These are phyloP conservation scores for Starmerella floricola DNA, from an alignment of 805 yeast genomes.

Conservation along the genomic window DNA sequence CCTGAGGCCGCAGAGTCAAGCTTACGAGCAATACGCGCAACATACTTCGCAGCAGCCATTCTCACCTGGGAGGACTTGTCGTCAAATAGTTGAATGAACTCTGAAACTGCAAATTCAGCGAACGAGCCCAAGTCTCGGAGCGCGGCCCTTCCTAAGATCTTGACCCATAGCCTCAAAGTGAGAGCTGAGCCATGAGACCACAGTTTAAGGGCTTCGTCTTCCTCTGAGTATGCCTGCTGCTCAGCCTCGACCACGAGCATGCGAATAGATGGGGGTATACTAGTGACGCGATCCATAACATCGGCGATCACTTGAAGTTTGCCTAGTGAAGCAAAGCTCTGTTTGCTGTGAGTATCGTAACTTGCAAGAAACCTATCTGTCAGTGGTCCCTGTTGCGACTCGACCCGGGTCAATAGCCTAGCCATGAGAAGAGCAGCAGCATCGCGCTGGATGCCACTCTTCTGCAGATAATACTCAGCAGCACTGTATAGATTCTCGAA, in stretches of 20 bases:
- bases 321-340: not conserved
- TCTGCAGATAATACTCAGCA: constrained; percentile 29
- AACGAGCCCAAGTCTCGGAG: constrained; percentile 23
- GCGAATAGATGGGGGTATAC: constrained; percentile 1
- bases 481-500: constrained; percentile 31
- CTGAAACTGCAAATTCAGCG: constrained; percentile 38
- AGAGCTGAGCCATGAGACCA: constrained; percentile 1
- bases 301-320: constrained; percentile 7
- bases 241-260: not conserved
- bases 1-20: constrained; percentile 26
- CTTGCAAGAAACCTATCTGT: constrained; percentile 1
- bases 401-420: constrained; percentile 38
- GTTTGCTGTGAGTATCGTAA: not conserved
- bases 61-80: constrained; percentile 46
- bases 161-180: constrained; percentile 18
- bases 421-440: constrained; percentile 43
- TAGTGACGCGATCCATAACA: constrained; percentile 11
- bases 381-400: constrained; percentile 3
- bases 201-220: not conserved
- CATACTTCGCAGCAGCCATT: constrained; percentile 53
- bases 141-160: constrained; percentile 34
- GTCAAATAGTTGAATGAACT: constrained; percentile 36
- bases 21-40: constrained; percentile 37
- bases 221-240: not conserved
- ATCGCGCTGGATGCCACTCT: constrained; percentile 47